Conservation (phyloP, 768 basidiomycete genomes). For the Plicaturopsis crispa region DNA sequence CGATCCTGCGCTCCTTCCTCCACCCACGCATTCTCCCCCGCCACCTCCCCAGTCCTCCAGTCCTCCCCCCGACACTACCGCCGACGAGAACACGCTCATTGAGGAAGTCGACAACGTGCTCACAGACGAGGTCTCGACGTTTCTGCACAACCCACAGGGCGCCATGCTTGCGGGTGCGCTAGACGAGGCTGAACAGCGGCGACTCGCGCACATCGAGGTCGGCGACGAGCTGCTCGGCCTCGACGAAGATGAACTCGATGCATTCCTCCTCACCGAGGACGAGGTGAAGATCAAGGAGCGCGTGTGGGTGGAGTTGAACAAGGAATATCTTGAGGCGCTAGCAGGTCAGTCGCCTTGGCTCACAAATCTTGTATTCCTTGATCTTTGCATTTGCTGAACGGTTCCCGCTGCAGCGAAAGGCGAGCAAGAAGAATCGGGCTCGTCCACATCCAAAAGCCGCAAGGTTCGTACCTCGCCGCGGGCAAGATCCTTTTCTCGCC, state of each 20-base stretch:
- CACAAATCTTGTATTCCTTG: neutral
- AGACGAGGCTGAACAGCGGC: slow-evolving; percentile 58
- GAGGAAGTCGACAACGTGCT: slow-evolving; percentile 62
- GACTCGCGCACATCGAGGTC: slow-evolving; percentile 40
- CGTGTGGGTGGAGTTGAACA: slow-evolving; percentile 91
- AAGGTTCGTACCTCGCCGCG: slow-evolving; percentile 62
- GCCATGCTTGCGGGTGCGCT: slow-evolving; percentile 52
- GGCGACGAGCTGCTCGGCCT: slow-evolving; percentile 59
- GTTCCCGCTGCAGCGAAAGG: slow-evolving; percentile 55
- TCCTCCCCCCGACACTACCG: slow-evolving; percentile 7
- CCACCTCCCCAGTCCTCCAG: slow-evolving; percentile 3
- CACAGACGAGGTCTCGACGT: slow-evolving; percentile 61
- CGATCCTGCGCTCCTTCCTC: slow-evolving; percentile 44
- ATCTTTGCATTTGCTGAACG: slow-evolving; percentile 33
- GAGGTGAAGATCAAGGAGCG: slow-evolving; percentile 85
- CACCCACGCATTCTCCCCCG: slow-evolving; percentile 9
- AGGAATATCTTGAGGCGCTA: slow-evolving; percentile 82
- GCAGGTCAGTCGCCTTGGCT: slow-evolving; percentile 50
- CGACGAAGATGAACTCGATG: slow-evolving; percentile 88
- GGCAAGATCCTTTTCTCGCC: slow-evolving; percentile 23
- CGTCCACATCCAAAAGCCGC: slow-evolving; percentile 46
- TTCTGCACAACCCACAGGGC: slow-evolving; percentile 56
- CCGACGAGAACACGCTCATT: slow-evolving; percentile 24
- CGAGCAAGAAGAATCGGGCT: slow-evolving; percentile 38
- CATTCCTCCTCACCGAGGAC: slow-evolving; percentile 67